Conservation (phyloP, 345 rosid genomes). For the Eutrema japonicum region DNA sequence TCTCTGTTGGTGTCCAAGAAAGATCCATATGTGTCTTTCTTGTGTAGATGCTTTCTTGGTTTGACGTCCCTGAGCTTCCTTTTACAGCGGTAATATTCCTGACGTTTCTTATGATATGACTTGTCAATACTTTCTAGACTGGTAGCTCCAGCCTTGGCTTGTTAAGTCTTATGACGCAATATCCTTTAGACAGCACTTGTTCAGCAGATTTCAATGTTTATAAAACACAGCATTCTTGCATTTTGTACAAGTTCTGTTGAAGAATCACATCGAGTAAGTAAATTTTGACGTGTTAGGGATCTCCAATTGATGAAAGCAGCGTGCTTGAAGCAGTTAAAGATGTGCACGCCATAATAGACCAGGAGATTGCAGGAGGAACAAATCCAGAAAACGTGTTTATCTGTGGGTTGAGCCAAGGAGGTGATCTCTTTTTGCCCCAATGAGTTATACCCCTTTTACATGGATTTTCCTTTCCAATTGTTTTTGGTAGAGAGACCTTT, state of each 20-base stretch:
- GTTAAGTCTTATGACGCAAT: not conserved
- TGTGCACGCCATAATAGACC: conserved; percentile 76
- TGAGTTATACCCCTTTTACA: not conserved
- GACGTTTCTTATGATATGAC: not conserved
- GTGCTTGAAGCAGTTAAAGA: conserved; percentile 69
- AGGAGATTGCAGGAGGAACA: conserved; percentile 66
- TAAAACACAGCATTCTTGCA: not conserved
- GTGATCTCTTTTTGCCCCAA: conserved; percentile 43
- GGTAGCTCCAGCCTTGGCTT: not conserved
- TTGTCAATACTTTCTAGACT: conserved; percentile 6
- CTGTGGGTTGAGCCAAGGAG: conserved; percentile 96
- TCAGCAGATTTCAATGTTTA: not conserved
- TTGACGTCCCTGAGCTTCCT: conserved; percentile 87
- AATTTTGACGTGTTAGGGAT: conserved; percentile 49
- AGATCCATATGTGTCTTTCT: conserved; percentile 14
- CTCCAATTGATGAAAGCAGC: conserved; percentile 68
- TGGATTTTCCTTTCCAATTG: not conserved
- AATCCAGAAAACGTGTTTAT: conserved; percentile 68
- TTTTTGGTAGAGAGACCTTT: not conserved
- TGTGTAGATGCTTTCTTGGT: conserved; percentile 94
- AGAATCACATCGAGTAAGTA: not conserved
- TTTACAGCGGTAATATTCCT: conserved; percentile 58
- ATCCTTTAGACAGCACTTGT: not conserved
- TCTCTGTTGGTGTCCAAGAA: not conserved
- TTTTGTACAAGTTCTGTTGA: not conserved